phyloP scores from a whole-genome alignment of 352 stramenopile species.

The Achlya hypogyna region DNA sequence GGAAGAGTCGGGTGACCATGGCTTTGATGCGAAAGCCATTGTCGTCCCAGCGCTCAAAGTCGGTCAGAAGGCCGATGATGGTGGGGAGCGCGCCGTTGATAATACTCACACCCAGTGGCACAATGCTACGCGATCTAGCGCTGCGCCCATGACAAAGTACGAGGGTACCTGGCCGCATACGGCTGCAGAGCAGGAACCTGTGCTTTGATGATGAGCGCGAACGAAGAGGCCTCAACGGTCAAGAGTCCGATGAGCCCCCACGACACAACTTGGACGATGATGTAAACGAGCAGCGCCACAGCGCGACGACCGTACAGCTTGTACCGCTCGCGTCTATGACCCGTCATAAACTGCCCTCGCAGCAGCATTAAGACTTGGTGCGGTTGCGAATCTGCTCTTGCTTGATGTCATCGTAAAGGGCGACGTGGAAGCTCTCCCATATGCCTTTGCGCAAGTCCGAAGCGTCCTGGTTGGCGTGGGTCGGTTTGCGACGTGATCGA shows the following conservation, averaged over 20 bases:
- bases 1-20: constrained; percentile 68
- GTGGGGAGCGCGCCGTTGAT: constrained; percentile 65
- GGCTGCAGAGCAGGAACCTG: constrained; percentile 36
- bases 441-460: constrained; percentile 49
- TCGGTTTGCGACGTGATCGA: not conserved
- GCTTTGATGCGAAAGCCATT: constrained; percentile 71
- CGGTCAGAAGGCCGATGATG: constrained; percentile 53
- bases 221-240: constrained; percentile 52
- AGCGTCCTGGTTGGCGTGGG: constrained; percentile 30
- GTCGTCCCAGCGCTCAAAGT: constrained; percentile 70
- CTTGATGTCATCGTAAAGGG: constrained; percentile 45
- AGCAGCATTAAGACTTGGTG: too few species aligned
- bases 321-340: constrained; percentile 40
- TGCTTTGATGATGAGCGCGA: constrained; percentile 36
- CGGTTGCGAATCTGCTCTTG: constrained; percentile 37
- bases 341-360: not conserved
- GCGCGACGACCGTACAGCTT: constrained; percentile 41
- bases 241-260: constrained; percentile 69
- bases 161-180: constrained; percentile 34
- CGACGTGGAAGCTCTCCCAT: constrained; percentile 47
- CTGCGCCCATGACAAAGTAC: not conserved
- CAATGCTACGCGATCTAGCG: constrained; percentile 37
- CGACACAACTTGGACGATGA: constrained; percentile 47
- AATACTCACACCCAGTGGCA: constrained; percentile 56
- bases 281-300: constrained; percentile 45